These are phyloP conservation scores for Globisporangium uncinulatum DNA, from an alignment of 352 stramenopile species.

Conservation along the genomic window DNA sequence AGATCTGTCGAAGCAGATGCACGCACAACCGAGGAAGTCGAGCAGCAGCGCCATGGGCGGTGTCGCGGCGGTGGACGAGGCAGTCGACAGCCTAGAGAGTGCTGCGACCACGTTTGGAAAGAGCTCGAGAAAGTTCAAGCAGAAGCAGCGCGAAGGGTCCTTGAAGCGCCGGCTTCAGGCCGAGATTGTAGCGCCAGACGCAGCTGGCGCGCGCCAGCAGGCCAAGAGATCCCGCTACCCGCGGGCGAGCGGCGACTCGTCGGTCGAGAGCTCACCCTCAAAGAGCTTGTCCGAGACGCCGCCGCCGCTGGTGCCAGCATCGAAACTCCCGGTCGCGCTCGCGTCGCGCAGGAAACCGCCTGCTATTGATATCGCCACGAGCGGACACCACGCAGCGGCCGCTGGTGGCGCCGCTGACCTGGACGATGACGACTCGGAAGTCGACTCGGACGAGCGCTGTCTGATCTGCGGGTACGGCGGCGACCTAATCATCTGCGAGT, in stretches of 20 bases:
- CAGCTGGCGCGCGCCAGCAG: constrained; percentile 23
- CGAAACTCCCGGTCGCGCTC: not conserved
- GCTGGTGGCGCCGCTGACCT: constrained; percentile 13
- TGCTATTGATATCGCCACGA: constrained; percentile 32
- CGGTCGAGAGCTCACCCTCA: constrained; percentile 33
- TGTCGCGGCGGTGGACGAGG: too few relatives aligned
- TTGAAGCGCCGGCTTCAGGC: constrained; percentile 55
- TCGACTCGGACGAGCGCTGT: constrained; percentile 74
- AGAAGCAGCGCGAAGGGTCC: constrained; percentile 41
- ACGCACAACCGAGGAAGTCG: not conserved
- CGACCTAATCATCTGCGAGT: constrained; percentile 82
- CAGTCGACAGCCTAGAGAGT: not conserved
- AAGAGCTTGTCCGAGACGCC: constrained; percentile 23
- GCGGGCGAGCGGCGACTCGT: constrained; percentile 26
- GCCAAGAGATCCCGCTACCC: constrained; percentile 44
- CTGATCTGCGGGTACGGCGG: constrained; percentile 75
- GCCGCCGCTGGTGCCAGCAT: constrained; percentile 10
- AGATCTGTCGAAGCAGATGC: constrained; percentile 26
- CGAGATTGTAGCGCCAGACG: constrained; percentile 4
- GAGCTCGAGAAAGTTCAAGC: constrained; percentile 47
- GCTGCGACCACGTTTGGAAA: constrained; percentile 12
- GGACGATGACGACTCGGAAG: constrained; percentile 29
- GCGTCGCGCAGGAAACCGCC: constrained; percentile 26
- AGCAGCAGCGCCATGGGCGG: too few relatives aligned
- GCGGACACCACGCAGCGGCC: constrained; percentile 22